Evolutionary conservation across 2,329 filamentous ascomycete genomes (phyloP).

Genomic region (Calonectria crousiana): DNA sequence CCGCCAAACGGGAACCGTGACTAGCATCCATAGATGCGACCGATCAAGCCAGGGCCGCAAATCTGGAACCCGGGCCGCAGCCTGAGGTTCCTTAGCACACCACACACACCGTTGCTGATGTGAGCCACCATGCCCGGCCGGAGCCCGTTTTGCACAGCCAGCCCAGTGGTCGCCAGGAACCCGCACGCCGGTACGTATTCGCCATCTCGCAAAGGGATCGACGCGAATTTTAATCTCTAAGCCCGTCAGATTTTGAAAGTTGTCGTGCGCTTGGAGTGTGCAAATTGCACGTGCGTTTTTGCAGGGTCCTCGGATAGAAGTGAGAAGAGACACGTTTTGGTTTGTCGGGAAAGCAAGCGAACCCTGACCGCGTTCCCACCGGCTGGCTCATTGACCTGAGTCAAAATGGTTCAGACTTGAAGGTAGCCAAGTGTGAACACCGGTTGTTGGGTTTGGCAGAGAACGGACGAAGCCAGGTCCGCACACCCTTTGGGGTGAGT

Average conservation of each 20-base stretch:
- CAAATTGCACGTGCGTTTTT: neutral
- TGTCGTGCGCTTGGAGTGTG: neutral
- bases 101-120: conserved; percentile 28
- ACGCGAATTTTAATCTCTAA: neutral
- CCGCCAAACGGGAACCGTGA: neutral
- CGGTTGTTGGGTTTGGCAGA: neutral
- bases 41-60: conserved; percentile 1
- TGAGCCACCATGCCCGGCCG: conserved; percentile 31
- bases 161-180: neutral
- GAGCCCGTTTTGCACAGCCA: neutral
- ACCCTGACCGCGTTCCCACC: neutral
- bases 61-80: neutral
- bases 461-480: neutral
- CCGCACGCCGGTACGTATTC: neutral
- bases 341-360: neutral
- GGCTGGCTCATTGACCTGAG: neutral
- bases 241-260: neutral
- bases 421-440: neutral
- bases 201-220: neutral
- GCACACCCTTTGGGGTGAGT: conserved; percentile 12
- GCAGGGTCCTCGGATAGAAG: neutral
- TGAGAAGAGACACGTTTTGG: neutral
- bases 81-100: neutral
- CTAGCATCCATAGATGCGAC: neutral
- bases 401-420: neutral